A percentile compares a stretch with the other conserved stretches of the same genome.
These are phyloP conservation scores for Chlamydomonas urium DNA, from an alignment of 139 green algal genomes.

Conservation along the genomic window DNA sequence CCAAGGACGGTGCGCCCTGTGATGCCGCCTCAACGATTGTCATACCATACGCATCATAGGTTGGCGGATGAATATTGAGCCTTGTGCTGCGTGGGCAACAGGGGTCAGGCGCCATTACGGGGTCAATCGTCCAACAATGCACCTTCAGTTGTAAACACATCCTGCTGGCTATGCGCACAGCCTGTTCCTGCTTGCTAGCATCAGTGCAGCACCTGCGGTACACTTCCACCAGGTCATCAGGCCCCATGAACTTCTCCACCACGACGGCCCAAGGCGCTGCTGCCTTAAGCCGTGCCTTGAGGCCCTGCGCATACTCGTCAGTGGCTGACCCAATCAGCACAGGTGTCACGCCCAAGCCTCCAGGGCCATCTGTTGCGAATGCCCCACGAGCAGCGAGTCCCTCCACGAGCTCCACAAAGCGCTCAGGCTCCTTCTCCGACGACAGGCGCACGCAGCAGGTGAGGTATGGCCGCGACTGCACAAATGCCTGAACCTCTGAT, in stretches of 20 bases:
- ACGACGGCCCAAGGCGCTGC: conserved; percentile 35
- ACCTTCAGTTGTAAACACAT: no score
- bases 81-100: no score
- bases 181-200: no score
- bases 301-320: conserved; percentile 45
- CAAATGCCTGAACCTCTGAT: neutral
- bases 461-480: conserved; percentile 7
- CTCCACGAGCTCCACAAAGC: conserved; percentile 63
- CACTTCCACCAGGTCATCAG: conserved; percentile 54
- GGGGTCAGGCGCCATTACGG: no score
- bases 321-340: conserved; percentile 46
- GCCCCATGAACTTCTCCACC: conserved; percentile 59
- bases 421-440: conserved; percentile 75
- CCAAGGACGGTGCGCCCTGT: conserved; percentile 66
- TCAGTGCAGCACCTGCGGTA: no score
- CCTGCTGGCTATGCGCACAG: no score
- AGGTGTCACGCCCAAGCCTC: conserved; percentile 31
- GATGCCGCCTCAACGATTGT: conserved; percentile 84
- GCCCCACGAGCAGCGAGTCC: conserved; percentile 34
- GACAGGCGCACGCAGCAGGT: conserved; percentile 66
- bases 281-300: conserved; percentile 33
- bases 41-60: conserved; percentile 80
- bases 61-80: conserved; percentile 81
- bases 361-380: conserved; percentile 23
- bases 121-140: no score